These are phyloP conservation scores for Lasiodiplodia theobromae DNA, from an alignment of 2,329 filamentous ascomycete species.

Conservation along the genomic window DNA sequence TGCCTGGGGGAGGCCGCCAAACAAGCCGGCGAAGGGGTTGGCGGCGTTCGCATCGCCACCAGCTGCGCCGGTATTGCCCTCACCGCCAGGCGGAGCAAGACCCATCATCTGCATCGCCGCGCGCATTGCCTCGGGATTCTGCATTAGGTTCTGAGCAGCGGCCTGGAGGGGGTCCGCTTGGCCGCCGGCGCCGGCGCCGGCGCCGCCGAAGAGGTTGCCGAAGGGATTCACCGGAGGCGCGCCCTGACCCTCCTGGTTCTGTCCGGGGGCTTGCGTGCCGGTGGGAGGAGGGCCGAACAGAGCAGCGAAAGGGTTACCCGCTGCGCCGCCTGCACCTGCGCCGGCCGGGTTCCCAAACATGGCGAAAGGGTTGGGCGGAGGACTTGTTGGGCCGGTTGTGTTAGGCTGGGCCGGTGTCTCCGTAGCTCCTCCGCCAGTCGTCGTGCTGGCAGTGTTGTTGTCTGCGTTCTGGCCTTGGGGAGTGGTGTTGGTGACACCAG, in stretches of 20 bases:
- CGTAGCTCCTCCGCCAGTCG: constrained; percentile 45
- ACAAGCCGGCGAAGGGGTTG: constrained; percentile 53
- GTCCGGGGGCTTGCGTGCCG: constrained; percentile 36
- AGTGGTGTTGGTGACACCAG: constrained; percentile 88
- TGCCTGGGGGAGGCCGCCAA: constrained; percentile 41
- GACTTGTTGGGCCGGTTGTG: constrained; percentile 39
- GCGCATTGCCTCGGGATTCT: constrained; percentile 65
- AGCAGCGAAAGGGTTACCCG: constrained; percentile 66
- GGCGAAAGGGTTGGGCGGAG: constrained; percentile 57
- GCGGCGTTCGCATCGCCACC: constrained; percentile 56
- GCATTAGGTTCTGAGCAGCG: constrained; percentile 57
- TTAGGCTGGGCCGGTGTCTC: constrained; percentile 49
- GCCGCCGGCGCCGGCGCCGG: constrained; percentile 32
- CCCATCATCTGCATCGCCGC: constrained; percentile 63
- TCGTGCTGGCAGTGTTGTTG: constrained; percentile 31
- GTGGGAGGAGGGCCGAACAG: constrained; percentile 56
- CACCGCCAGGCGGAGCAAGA: constrained; percentile 51
- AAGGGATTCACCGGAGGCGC: constrained; percentile 65
- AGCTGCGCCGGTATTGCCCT: constrained; percentile 37
- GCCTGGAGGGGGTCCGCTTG: constrained; percentile 59
- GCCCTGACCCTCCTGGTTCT: constrained; percentile 42
- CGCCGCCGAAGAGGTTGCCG: constrained; percentile 65
- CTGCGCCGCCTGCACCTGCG: constrained; percentile 38
- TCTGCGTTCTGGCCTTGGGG: constrained; percentile 48
- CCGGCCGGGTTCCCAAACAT: constrained; percentile 46